These are phyloP conservation scores for Emergomyces orientalis DNA, from an alignment of 2,329 filamentous ascomycete species.

Conservation along the genomic window DNA sequence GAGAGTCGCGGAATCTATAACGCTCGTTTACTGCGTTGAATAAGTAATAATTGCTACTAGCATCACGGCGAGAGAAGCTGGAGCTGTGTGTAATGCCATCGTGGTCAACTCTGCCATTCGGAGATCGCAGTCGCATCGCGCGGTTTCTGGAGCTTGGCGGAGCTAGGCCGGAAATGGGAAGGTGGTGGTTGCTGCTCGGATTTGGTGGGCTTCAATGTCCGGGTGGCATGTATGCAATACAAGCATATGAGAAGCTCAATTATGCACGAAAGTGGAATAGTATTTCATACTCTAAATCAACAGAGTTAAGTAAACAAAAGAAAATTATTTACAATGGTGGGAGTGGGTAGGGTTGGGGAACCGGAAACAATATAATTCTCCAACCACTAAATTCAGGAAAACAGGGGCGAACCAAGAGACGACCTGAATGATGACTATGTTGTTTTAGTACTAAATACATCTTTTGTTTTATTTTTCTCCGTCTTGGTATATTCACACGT, in stretches of 20 bases:
- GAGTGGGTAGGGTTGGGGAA: neutral
- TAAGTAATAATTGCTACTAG: neutral
- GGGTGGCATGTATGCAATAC: neutral
- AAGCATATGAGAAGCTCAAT: neutral
- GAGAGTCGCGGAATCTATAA: neutral
- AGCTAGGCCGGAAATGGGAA: neutral
- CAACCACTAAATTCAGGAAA: neutral
- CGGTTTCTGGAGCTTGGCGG: neutral
- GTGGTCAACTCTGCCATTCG: neutral
- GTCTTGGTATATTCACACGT: neutral
- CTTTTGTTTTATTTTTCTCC: neutral
- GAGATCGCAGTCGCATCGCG: neutral
- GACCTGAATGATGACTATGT: neutral
- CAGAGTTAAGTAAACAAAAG: neutral
- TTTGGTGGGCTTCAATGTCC: neutral
- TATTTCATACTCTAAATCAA: conserved; percentile 3
- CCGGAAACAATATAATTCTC: neutral
- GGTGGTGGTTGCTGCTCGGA: neutral
- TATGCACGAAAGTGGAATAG: neutral
- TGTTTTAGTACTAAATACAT: conserved; percentile 3
- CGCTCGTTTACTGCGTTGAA: neutral
- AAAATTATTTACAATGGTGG: conserved; percentile 6
- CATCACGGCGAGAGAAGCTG: neutral
- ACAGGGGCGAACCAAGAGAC: neutral
- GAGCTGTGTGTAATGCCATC: neutral